Conservation (phyloP, 176 grass and related monocot species). For the Dactylis glomerata region DNA sequence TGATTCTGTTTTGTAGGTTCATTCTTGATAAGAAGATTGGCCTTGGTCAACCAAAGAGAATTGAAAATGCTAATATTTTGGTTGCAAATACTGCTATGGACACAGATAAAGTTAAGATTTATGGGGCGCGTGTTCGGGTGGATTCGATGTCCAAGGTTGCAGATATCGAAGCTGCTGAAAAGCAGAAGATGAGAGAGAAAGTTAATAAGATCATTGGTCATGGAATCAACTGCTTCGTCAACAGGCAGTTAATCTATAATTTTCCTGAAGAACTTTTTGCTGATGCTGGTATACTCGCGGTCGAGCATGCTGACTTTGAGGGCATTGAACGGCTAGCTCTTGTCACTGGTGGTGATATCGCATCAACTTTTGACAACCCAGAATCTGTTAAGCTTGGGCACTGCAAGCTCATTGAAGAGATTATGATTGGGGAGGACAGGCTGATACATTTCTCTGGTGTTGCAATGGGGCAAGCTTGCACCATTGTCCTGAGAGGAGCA, state of each 20-base stretch:
- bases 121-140: conserved; percentile 88
- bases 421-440: conserved; percentile 97
- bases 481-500: conserved; percentile 89
- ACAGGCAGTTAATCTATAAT: conserved; percentile 95
- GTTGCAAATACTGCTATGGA: conserved; percentile 99
- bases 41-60: conserved; percentile 86
- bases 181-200: conserved; percentile 98
- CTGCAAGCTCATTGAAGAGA: conserved; percentile 96
- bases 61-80: conserved; percentile 96
- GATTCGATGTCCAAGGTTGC: conserved; percentile 95
- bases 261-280: conserved; percentile 98
- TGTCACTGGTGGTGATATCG: conserved; percentile 95
- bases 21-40: conserved; percentile 99
- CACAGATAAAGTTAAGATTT: conserved; percentile 99
- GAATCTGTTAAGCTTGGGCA: conserved; percentile 94
- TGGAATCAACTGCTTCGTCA: conserved; percentile 93
- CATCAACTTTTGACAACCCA: conserved; percentile 94
- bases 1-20: conserved; percentile 51
- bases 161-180: conserved; percentile 91
- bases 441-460: conserved; percentile 92
- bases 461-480: conserved; percentile 90
- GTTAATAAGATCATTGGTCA: conserved; percentile 91
- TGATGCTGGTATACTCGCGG: conserved; percentile 85
- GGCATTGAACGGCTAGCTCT: conserved; percentile 90
- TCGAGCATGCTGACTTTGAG: conserved; percentile 98